A percentile compares a stretch with the other conserved stretches of the same genome.
Evolutionary conservation across 495 filamentous ascomycete genomes (phyloP).

Genomic region (Penicillium bialowiezense): DNA sequence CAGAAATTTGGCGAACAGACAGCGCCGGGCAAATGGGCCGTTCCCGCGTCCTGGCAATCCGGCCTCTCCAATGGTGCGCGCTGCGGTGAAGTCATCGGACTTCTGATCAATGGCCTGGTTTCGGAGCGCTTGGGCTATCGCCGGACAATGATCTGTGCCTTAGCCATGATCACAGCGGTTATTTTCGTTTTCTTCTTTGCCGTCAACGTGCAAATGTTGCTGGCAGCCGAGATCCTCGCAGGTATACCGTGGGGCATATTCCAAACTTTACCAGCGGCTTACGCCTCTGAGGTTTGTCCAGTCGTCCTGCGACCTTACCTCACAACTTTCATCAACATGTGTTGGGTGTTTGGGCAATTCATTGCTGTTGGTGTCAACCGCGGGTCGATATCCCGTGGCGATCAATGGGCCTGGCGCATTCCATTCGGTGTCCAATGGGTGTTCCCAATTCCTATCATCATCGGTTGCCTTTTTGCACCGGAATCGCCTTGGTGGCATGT

Average conservation of each 20-base stretch:
- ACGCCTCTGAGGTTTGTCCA: slow-evolving; percentile 71
- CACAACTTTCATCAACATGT: slow-evolving; percentile 71
- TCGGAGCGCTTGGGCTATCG: slow-evolving; percentile 64
- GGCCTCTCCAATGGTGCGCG: slow-evolving; percentile 59
- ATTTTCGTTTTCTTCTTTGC: slow-evolving; percentile 71
- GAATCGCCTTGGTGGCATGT: slow-evolving; percentile 77
- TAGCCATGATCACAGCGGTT: slow-evolving; percentile 55
- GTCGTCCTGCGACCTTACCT: slow-evolving; percentile 64
- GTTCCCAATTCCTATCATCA: slow-evolving; percentile 65
- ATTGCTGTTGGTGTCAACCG: slow-evolving; percentile 65
- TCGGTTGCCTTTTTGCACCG: slow-evolving; percentile 62
- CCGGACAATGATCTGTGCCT: slow-evolving; percentile 57
- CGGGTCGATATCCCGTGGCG: slow-evolving; percentile 43
- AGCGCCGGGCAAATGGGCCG: slow-evolving; percentile 32
- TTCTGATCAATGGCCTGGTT: slow-evolving; percentile 63
- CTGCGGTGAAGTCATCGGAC: slow-evolving; percentile 63
- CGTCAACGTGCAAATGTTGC: slow-evolving; percentile 54
- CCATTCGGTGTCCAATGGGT: slow-evolving; percentile 72
- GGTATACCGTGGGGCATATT: slow-evolving; percentile 76
- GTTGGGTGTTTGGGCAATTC: slow-evolving; percentile 70
- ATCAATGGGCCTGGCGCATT: slow-evolving; percentile 59
- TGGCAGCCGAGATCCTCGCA: slow-evolving; percentile 65
- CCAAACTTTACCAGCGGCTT: slow-evolving; percentile 67
- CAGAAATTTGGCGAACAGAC: slow-evolving; percentile 30
- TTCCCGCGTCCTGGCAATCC: slow-evolving; percentile 59